Evolutionary conservation across 768 basidiomycete genomes (phyloP).

Genomic region (Leucosporidium yakuticum): DNA sequence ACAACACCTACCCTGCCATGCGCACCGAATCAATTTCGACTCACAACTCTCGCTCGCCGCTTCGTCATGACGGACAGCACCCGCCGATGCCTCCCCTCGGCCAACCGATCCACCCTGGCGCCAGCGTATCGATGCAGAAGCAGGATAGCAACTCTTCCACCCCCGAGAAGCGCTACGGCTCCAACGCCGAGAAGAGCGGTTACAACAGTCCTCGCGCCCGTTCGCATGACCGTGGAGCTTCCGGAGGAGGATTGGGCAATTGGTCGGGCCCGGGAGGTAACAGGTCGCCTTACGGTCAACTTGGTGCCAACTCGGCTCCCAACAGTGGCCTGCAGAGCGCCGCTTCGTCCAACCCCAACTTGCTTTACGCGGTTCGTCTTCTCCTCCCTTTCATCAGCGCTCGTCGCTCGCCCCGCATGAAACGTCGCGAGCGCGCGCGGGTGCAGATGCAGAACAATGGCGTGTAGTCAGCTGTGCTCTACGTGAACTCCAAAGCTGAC

Average conservation of each 20-base stretch:
- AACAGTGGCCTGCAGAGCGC: slow-evolving; percentile 18
- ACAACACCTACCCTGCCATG: neutral
- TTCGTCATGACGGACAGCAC: neutral
- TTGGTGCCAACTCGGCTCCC: slow-evolving; percentile 4
- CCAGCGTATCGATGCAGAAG: slow-evolving; percentile 13
- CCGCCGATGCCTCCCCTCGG: slow-evolving; percentile 1
- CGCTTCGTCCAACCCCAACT: slow-evolving; percentile 22
- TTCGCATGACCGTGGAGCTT: neutral
- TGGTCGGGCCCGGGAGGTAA: slow-evolving; percentile 24
- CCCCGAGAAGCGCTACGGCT: slow-evolving; percentile 12
- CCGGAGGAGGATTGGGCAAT: slow-evolving; percentile 20
- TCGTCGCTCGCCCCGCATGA: no score
- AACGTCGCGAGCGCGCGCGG: neutral
- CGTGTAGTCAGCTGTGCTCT: neutral
- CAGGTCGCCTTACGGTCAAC: slow-evolving; percentile 27
- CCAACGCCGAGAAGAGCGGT: slow-evolving; percentile 9
- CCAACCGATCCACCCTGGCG: slow-evolving; percentile 17
- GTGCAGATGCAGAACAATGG: neutral
- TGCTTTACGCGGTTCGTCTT: slow-evolving; percentile 30
- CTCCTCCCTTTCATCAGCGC: no score
- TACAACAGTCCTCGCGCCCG: neutral
- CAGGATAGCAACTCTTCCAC: neutral
- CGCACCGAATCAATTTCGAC: slow-evolving; percentile 14
- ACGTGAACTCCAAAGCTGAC: neutral
- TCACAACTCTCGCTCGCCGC: slow-evolving; percentile 28